Base-by-base conservation (phyloP, 2,329 filamentous ascomycete species). In the Colletotrichum lupini region DNA sequence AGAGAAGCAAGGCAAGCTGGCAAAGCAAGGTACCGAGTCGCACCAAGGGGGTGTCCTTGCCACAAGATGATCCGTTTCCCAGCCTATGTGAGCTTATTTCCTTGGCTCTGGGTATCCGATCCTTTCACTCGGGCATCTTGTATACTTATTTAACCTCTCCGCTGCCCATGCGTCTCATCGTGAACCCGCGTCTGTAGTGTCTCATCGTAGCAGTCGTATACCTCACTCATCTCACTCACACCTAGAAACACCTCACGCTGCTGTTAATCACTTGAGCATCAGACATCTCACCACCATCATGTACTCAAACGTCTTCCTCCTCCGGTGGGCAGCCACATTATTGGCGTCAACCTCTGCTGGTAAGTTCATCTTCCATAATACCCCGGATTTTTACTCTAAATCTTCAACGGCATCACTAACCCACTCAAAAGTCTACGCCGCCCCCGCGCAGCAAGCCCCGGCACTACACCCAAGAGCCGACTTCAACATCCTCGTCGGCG, bases 401-500 rank as follows among this genome's bases (percentile, higher is more conserved):
- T 22, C 62, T 37, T 35, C 58, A 61, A 46, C 30, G 22, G 35
- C 60, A 42, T 55, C 14, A 42, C 63, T 62, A 14, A 58, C 57
- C 32, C 28, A 24, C 24, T 7, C 2, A 22, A 37, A 68, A 73
- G 74, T 68, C 57, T n/a, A 66, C 64, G 74, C 74, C 58, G 74
- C 69, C 22, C 72, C 74, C 46, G 19, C 62, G 58, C 73, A 65
- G 49, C 37, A 65, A 5, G 3, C 58, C 64, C 57, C 65, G 24
- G 35, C 37, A n/a, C 55, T 75, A 53, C 57, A 64, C 22, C 19
- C 63, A 37, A 64, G 74, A 37, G 35, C 57, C 57, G 68, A 72
- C 59, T 68, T 75, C 66, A 58, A 53, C 12, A 46, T 65, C 42
- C 66, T 76, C 37, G 73, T 75, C 37, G 73, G 68, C 49, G 74